phyloP scores from a whole-genome alignment of 2,329 filamentous ascomycete genomes.

The Claviceps sp. region DNA sequence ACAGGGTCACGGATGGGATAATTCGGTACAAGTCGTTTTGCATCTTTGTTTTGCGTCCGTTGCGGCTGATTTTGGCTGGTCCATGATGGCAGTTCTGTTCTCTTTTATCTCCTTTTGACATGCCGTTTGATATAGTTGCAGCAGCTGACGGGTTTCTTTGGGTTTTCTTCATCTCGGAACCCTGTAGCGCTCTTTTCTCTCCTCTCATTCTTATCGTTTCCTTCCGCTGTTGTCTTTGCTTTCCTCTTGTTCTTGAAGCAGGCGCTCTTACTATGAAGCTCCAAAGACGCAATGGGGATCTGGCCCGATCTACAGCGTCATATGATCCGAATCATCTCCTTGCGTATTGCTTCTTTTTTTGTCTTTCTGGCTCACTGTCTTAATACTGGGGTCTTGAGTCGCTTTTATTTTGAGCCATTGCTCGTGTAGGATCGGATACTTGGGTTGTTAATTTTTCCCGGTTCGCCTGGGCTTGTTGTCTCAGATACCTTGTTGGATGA shows the following conservation, averaged over 20 bases:
- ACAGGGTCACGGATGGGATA: conserved; percentile 15
- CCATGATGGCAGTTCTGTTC: conserved; percentile 28
- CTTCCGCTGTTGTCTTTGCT: neutral
- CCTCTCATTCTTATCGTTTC: neutral
- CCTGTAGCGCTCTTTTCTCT: neutral
- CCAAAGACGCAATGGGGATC: too few species aligned
- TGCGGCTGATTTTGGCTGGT: conserved; percentile 34
- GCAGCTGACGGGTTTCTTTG: neutral
- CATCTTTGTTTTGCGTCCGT: neutral
- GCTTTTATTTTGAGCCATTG: too few species aligned
- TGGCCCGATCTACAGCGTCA: too few species aligned
- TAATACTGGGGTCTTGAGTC: too few species aligned
- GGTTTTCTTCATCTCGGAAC: neutral
- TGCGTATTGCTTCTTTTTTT: neutral
- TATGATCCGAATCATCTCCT: too few species aligned
- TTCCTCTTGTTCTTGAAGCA: neutral
- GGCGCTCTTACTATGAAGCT: too few species aligned
- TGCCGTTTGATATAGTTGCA: neutral
- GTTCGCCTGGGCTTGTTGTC: conserved; percentile 14
- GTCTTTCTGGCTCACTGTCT: conserved; percentile 5
- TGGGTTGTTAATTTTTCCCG: conserved; percentile 12
- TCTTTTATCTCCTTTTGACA: neutral
- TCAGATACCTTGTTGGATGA: conserved; percentile 51
- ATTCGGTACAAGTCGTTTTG: conserved; percentile 8
- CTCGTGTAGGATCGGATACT: neutral